These are phyloP conservation scores for Penicillium cataractarum DNA, from an alignment of 495 filamentous ascomycete genomes.

Conservation along the genomic window DNA sequence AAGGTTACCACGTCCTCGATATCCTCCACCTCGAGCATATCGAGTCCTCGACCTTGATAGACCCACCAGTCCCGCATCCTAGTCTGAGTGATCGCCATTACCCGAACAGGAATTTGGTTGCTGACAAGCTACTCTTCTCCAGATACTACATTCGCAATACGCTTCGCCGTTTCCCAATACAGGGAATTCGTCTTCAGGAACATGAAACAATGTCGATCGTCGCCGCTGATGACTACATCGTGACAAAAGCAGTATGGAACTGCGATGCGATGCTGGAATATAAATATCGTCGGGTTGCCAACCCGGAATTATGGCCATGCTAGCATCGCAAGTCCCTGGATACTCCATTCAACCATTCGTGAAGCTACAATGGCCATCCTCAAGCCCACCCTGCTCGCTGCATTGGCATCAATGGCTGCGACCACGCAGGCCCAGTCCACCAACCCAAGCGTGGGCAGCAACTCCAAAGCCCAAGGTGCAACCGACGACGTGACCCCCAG, in stretches of 20 bases:
- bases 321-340: neutral
- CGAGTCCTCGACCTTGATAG: neutral
- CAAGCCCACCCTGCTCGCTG: slow-evolving; percentile 16
- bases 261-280: neutral
- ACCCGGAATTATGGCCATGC: neutral
- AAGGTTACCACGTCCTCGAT: neutral
- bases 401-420: slow-evolving; percentile 10
- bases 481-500: slow-evolving; percentile 32
- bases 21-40: neutral
- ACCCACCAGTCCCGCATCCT: neutral
- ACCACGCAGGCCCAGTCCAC: slow-evolving; percentile 26
- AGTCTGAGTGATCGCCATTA: neutral
- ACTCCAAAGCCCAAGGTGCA: slow-evolving; percentile 34
- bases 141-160: neutral
- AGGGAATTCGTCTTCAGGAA: neutral
- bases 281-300: neutral
- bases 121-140: neutral
- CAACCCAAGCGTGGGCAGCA: slow-evolving; percentile 32
- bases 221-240: neutral
- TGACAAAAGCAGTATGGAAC: neutral
- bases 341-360: neutral
- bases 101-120: slow-evolving; percentile 5
- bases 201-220: neutral
- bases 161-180: neutral
- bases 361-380: slow-evolving; percentile 11